Conservation (phyloP, 306 rosid species). For the Hippophae tibetana region DNA sequence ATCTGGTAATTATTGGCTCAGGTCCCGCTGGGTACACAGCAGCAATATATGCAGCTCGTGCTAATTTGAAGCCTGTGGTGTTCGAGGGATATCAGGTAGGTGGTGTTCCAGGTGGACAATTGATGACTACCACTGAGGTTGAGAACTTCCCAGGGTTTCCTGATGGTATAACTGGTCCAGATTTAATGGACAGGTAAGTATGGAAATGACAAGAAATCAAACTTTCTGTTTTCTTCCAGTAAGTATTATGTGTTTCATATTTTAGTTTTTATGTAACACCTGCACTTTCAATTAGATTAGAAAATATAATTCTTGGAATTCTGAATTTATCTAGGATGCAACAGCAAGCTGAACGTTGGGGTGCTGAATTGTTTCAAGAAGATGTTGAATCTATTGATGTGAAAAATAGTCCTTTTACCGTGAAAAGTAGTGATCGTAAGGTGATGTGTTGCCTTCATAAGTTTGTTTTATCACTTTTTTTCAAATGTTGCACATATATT, state of each 20-base stretch:
- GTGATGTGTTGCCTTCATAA: slow-evolving; percentile 38
- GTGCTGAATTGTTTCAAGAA: slow-evolving; percentile 88
- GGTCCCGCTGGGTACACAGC: slow-evolving; percentile 97
- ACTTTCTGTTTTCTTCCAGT: slow-evolving; percentile 1
- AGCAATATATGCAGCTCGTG: slow-evolving; percentile 91
- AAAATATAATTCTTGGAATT: slow-evolving; percentile 7
- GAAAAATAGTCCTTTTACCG: slow-evolving; percentile 61
- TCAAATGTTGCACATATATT: neutral
- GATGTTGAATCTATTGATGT: slow-evolving; percentile 77
- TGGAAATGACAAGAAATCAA: slow-evolving; percentile 5
- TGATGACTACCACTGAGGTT: slow-evolving; percentile 96
- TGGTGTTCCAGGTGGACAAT: slow-evolving; percentile 93
- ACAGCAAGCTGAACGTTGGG: slow-evolving; percentile 86
- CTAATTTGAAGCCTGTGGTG: slow-evolving; percentile 89
- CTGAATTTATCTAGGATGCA: slow-evolving; percentile 37
- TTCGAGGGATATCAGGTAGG: slow-evolving; percentile 89
- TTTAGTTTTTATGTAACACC: neutral
- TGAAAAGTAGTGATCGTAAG: slow-evolving; percentile 93
- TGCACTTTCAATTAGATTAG: neutral
- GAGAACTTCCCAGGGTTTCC: slow-evolving; percentile 98
- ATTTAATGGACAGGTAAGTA: slow-evolving; percentile 81
- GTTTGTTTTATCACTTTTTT: slow-evolving; percentile 13
- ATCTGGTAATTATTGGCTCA: slow-evolving; percentile 83
- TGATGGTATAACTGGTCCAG: slow-evolving; percentile 90
- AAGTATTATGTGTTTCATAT: neutral